Conservation (phyloP, 352 stramenopile species). For the Phytophthora ramorum region DNA sequence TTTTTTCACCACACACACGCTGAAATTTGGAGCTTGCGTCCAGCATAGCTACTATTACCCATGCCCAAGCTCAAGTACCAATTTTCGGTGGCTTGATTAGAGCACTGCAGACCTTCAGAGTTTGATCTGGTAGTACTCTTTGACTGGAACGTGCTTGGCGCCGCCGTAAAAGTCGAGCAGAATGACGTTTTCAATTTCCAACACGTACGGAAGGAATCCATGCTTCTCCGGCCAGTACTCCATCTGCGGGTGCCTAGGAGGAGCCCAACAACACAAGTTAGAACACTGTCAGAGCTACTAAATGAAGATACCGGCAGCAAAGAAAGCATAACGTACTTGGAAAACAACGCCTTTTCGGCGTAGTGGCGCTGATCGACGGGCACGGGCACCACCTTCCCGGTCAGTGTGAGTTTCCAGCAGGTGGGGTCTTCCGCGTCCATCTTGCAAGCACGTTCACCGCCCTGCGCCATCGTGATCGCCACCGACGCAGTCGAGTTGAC, state of each 20-base stretch:
- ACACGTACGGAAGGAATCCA: constrained; percentile 57
- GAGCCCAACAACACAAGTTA: constrained; percentile 1
- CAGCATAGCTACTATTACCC: neutral
- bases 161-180: constrained; percentile 79
- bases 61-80: neutral
- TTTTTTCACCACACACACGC: neutral
- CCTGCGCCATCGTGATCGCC: constrained; percentile 67
- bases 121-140: constrained; percentile 71
- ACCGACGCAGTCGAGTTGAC: constrained; percentile 63
- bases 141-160: constrained; percentile 64
- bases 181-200: constrained; percentile 68
- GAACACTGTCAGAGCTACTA: neutral
- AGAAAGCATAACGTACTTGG: constrained; percentile 50
- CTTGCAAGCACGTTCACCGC: constrained; percentile 58
- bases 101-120: constrained; percentile 13
- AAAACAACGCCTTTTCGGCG: constrained; percentile 71
- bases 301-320: neutral
- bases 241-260: constrained; percentile 73
- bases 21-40: neutral
- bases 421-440: constrained; percentile 78
- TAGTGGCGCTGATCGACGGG: constrained; percentile 44
- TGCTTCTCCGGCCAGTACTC: constrained; percentile 64
- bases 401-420: constrained; percentile 72
- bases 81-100: neutral
- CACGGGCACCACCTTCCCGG: constrained; percentile 61